phyloP scores from a whole-genome alignment of 1,284 basidiomycete species.

The Ustilago bromivora region DNA sequence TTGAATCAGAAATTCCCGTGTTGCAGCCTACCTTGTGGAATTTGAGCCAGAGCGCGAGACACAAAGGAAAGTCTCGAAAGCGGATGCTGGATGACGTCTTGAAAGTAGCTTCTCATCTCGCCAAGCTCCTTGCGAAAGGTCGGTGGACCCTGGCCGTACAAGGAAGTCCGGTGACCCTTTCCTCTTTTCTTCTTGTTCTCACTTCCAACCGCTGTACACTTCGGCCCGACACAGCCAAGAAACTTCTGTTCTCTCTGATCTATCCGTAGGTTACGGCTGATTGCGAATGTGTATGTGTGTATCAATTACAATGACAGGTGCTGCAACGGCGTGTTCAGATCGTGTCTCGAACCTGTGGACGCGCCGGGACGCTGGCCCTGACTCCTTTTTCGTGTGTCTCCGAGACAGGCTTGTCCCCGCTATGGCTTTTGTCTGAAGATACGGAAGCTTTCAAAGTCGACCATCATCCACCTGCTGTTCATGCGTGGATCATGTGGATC shows the following conservation, averaged over 20 bases:
- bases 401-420: constrained; percentile 5
- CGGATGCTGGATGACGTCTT: constrained; percentile 27
- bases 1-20: constrained; percentile 8
- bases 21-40: constrained; percentile 3
- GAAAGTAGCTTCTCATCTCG: background rate
- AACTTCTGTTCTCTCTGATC: background rate
- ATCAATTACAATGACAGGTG: background rate
- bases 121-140: background rate
- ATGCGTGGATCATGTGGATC: background rate
- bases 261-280: background rate
- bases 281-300: background rate
- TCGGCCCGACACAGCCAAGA: constrained; percentile 19
- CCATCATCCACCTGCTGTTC: background rate
- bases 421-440: background rate
- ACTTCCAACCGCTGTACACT: background rate
- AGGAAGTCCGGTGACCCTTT: constrained; percentile 24
- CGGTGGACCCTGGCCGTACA: constrained; percentile 15
- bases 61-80: background rate
- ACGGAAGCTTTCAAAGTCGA: background rate
- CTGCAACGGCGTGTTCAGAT: constrained; percentile 4
- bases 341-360: background rate
- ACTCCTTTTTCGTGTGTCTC: background rate
- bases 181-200: background rate
- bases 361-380: constrained; percentile 1
- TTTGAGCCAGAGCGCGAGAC: background rate